Conservation (phyloP, 768 basidiomycete genomes). For the Boletus reticuloceps region DNA sequence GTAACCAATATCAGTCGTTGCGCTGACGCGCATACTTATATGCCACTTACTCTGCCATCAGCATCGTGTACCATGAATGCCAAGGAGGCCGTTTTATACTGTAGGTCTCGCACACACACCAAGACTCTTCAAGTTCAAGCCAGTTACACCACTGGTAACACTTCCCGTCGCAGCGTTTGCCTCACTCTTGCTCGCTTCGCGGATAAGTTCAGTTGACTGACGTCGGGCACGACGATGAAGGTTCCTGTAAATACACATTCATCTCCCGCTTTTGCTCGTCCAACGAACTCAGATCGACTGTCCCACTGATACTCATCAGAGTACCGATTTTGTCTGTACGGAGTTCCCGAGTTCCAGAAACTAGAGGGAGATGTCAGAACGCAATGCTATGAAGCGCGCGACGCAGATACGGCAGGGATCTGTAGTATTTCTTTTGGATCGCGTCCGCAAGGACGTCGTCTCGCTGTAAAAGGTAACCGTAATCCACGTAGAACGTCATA, state of each 20-base stretch:
- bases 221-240: slow-evolving; percentile 98
- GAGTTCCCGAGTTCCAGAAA: slow-evolving; percentile 91
- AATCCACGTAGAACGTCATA: slow-evolving; percentile 96
- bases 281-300: no score
- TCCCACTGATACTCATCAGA: slow-evolving; percentile 88
- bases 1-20: no score
- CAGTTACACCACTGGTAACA: no score
- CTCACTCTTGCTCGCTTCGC: no score
- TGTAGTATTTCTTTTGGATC: slow-evolving; percentile 90
- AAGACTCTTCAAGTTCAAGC: no score
- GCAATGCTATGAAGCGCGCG: slow-evolving; percentile 95
- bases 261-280: slow-evolving; percentile 95
- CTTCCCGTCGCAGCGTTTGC: no score
- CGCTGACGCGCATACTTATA: no score
- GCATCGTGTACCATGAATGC: no score
- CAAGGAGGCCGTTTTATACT: no score
- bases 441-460: slow-evolving; percentile 95
- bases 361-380: slow-evolving; percentile 91
- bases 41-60: no score
- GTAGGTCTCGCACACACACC: no score
- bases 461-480: slow-evolving; percentile 80
- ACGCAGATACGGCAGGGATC: slow-evolving; percentile 92
- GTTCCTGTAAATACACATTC: slow-evolving; percentile 98
- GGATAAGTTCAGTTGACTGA: slow-evolving; percentile 58
- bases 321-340: slow-evolving; percentile 93